Percentiles rank a stretch among this genome's conserved stretches.
These are phyloP conservation scores for Hypoxylon sp. DNA, from an alignment of 2,329 filamentous ascomycete genomes.

Conservation along the genomic window DNA sequence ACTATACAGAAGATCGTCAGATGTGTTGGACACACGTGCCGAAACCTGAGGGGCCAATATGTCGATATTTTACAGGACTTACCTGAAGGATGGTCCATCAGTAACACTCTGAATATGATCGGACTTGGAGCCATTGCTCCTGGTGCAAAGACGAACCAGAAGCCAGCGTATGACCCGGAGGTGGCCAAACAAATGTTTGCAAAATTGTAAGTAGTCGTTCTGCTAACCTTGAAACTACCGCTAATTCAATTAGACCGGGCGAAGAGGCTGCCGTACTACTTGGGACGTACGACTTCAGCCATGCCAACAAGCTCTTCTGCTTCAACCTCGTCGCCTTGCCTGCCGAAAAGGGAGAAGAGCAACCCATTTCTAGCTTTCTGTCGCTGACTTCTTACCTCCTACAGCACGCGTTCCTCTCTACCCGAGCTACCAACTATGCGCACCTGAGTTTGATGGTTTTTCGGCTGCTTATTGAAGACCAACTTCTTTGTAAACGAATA, in stretches of 20 bases:
- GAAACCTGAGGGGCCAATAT: slow-evolving; percentile 79
- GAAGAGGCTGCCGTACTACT: slow-evolving; percentile 85
- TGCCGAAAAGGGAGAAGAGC: slow-evolving; percentile 75
- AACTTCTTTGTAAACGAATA: slow-evolving; percentile 83
- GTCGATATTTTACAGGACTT: slow-evolving; percentile 90
- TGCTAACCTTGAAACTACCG: slow-evolving; percentile 39
- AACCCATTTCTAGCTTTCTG: slow-evolving; percentile 84
- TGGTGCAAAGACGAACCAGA: slow-evolving; percentile 72
- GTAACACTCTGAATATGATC: slow-evolving; percentile 85
- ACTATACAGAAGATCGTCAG: slow-evolving; percentile 86
- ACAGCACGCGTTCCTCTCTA: slow-evolving; percentile 90
- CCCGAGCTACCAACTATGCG: slow-evolving; percentile 84
- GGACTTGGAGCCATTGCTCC: slow-evolving; percentile 83
- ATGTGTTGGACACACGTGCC: slow-evolving; percentile 81
- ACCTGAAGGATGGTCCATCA: slow-evolving; percentile 89
- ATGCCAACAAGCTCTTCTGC: slow-evolving; percentile 96
- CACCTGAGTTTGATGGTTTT: slow-evolving; percentile 88
- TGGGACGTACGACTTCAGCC: slow-evolving; percentile 91
- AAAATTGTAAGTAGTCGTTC: slow-evolving; percentile 73
- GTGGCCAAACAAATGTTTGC: slow-evolving; percentile 86
- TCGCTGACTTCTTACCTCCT: slow-evolving; percentile 93
- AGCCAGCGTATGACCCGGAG: slow-evolving; percentile 78
- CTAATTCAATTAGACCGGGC: slow-evolving; percentile 73
- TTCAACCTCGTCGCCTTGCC: slow-evolving; percentile 80
- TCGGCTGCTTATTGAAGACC: slow-evolving; percentile 89